Conservation (phyloP, 208 protist species). For the Lotmaria passim region DNA sequence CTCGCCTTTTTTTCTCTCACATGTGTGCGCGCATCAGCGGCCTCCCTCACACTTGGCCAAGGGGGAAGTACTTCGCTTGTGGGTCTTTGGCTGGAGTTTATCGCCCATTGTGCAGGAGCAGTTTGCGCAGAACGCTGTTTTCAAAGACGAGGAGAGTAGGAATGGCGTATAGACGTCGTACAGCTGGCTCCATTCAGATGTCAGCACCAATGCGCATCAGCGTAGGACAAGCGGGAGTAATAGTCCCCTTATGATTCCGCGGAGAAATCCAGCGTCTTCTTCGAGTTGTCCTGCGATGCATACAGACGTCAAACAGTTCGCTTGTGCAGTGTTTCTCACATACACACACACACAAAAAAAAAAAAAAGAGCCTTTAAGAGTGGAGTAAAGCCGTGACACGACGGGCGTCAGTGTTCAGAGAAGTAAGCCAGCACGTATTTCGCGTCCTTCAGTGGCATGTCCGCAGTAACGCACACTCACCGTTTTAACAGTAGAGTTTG, state of each 20-base stretch:
- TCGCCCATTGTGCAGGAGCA: slow-evolving; percentile 40
- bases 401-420: slow-evolving; percentile 81
- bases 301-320: slow-evolving; percentile 75
- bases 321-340: slow-evolving; percentile 34
- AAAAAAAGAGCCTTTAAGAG: slow-evolving; percentile 56
- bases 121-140: slow-evolving; percentile 30
- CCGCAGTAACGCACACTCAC: not conserved
- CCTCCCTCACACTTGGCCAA: slow-evolving; percentile 38
- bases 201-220: slow-evolving; percentile 9
- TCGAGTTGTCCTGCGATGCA: slow-evolving; percentile 50
- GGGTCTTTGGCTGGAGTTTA: slow-evolving; percentile 43
- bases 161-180: slow-evolving; percentile 16
- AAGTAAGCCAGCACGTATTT: slow-evolving; percentile 69
- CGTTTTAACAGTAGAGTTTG: slow-evolving; percentile 7
- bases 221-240: slow-evolving; percentile 40
- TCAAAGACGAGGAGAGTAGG: slow-evolving; percentile 40
- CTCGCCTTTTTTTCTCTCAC: not conserved
- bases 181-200: not conserved
- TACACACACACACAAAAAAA: no score
- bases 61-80: slow-evolving; percentile 45
- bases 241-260: slow-evolving; percentile 17
- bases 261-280: slow-evolving; percentile 49
- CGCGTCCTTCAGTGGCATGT: not conserved
- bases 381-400: slow-evolving; percentile 75
- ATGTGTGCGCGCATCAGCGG: slow-evolving; percentile 4